phyloP scores from a whole-genome alignment of 257 asterid species.

The Vinca minor region DNA sequence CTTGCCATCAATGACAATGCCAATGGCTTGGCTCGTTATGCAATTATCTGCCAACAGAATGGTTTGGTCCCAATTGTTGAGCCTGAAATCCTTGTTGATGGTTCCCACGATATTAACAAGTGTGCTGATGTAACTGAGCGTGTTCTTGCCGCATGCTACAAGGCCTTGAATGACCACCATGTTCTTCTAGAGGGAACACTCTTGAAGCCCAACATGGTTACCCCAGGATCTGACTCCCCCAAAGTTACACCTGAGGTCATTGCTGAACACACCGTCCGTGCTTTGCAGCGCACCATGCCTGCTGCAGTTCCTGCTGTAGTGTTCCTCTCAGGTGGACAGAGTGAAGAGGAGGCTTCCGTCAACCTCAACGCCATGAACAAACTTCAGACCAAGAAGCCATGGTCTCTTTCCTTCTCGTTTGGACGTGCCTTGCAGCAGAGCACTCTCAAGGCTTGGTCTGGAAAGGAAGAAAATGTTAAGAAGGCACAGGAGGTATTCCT shows the following conservation, averaged over 20 bases:
- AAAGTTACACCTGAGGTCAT: slow-evolving; percentile 59
- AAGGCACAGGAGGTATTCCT: slow-evolving; percentile 80
- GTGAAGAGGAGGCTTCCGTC: slow-evolving; percentile 80
- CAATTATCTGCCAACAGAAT: slow-evolving; percentile 90
- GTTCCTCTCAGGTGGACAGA: slow-evolving; percentile 89
- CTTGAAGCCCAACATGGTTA: slow-evolving; percentile 75
- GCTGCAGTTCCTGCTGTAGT: slow-evolving; percentile 91
- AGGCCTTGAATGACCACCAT: slow-evolving; percentile 67
- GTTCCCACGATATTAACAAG: slow-evolving; percentile 47
- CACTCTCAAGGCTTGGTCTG: slow-evolving; percentile 90
- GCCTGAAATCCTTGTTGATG: slow-evolving; percentile 81
- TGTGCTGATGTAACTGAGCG: slow-evolving; percentile 73
- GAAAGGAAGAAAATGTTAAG: slow-evolving; percentile 55
- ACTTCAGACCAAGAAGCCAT: slow-evolving; percentile 68
- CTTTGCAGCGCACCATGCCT: slow-evolving; percentile 90
- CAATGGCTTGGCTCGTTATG: slow-evolving; percentile 83
- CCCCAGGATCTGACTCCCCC: slow-evolving; percentile 58
- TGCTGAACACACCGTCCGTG: slow-evolving; percentile 79
- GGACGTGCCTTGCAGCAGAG: slow-evolving; percentile 96
- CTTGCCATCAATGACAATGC: slow-evolving; percentile 80
- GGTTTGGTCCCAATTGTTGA: slow-evolving; percentile 75
- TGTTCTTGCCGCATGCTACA: slow-evolving; percentile 66
- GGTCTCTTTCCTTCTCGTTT: slow-evolving; percentile 80
- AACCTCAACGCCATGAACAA: slow-evolving; percentile 91
- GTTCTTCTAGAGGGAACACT: slow-evolving; percentile 66